Percentiles rank a stretch among this genome's conserved stretches.
phyloP scores from a whole-genome alignment of 306 rosid genomes.

The Malus sylvestris region DNA sequence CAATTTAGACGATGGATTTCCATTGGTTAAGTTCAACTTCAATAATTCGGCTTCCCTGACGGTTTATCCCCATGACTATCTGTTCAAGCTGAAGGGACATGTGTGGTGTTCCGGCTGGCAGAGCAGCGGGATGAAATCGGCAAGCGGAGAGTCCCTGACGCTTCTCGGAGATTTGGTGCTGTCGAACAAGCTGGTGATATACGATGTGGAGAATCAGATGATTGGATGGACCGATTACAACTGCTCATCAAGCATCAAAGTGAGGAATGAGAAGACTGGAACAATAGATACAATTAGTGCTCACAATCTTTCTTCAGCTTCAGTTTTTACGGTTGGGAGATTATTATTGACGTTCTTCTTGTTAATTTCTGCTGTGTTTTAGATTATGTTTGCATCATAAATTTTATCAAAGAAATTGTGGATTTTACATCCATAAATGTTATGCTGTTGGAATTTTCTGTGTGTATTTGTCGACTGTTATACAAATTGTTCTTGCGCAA shows the following conservation, averaged over 20 bases:
- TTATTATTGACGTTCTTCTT: not conserved
- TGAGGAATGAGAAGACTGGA: slow-evolving; percentile 54
- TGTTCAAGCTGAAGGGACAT: slow-evolving; percentile 4
- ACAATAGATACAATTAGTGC: slow-evolving; percentile 41
- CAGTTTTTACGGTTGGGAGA: not conserved
- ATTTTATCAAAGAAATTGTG: not conserved
- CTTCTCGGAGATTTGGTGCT: slow-evolving; percentile 8
- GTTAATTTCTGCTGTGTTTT: not conserved
- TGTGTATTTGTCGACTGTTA: not conserved
- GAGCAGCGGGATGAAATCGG: slow-evolving; percentile 2
- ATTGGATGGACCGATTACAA: slow-evolving; percentile 15
- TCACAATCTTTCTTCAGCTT: slow-evolving; percentile 31
- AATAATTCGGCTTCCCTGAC: slow-evolving; percentile 6
- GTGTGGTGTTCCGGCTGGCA: slow-evolving; percentile 13
- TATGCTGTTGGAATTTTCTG: not conserved
- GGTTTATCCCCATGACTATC: slow-evolving; percentile 8
- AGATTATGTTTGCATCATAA: not conserved
- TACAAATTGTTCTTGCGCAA: not conserved
- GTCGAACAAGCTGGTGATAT: slow-evolving; percentile 11
- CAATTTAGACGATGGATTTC: not conserved
- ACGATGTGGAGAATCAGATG: slow-evolving; percentile 3
- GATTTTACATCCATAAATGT: not conserved
- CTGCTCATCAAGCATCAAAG: slow-evolving; percentile 49
- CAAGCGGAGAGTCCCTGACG: not conserved
- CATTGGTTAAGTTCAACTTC: slow-evolving; percentile 10